Percentiles rank a stretch among this genome's conserved stretches.
Conservation (phyloP, 768 basidiomycete genomes). For the Psilocybe azurescens region DNA sequence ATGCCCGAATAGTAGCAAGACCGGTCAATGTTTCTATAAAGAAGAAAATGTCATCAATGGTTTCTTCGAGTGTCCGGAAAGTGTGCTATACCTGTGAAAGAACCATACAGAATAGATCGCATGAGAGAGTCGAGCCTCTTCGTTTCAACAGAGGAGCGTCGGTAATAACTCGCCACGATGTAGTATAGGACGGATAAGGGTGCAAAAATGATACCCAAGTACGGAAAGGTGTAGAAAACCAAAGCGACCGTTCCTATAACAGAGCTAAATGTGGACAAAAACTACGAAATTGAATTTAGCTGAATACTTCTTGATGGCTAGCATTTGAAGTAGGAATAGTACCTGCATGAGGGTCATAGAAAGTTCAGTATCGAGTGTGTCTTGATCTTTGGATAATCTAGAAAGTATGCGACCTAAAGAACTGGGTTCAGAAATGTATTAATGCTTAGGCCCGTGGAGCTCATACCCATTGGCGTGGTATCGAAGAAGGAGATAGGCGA, state of each 20-base stretch:
- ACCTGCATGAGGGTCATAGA: conserved; percentile 54
- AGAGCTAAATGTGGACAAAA: conserved; percentile 29
- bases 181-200: conserved; percentile 62
- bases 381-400: conserved; percentile 68
- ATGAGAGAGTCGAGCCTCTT: conserved; percentile 69
- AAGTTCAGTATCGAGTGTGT: conserved; percentile 59
- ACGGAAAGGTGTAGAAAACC: conserved; percentile 73
- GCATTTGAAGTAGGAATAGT: background rate
- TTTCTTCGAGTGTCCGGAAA: background rate
- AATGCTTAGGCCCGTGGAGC: background rate
- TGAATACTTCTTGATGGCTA: background rate
- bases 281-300: conserved; percentile 7
- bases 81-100: conserved; percentile 51
- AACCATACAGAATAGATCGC: conserved; percentile 61
- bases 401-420: conserved; percentile 59
- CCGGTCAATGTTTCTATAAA: conserved; percentile 64
- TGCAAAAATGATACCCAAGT: conserved; percentile 66
- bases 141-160: conserved; percentile 64
- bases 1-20: conserved; percentile 66
- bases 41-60: background rate
- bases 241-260: conserved; percentile 62
- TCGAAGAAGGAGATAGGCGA: conserved; percentile 77
- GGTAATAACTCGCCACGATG: conserved; percentile 58
- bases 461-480: conserved; percentile 66
- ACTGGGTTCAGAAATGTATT: background rate